phyloP scores from a whole-genome alignment of 106 monocot species.

The Narthecium ossifragum region DNA sequence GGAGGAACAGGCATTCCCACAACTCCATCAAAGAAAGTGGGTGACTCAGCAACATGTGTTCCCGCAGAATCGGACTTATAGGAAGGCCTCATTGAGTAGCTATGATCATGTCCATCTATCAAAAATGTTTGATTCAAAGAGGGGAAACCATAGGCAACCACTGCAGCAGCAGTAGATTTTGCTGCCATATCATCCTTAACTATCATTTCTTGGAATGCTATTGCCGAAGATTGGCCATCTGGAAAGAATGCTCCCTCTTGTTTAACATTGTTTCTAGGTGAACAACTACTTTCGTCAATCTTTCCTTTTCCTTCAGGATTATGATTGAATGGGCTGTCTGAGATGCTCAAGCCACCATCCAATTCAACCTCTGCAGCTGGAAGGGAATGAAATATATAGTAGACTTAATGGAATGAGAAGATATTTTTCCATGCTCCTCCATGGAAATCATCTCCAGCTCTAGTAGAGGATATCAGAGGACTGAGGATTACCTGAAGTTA shows the following conservation, averaged over 20 bases:
- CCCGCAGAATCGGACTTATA: neutral
- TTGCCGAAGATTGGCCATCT: neutral
- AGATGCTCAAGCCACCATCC: neutral
- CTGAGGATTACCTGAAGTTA: neutral
- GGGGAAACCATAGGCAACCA: too few species aligned
- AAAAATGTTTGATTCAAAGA: neutral
- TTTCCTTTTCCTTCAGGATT: neutral
- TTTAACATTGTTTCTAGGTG: too few species aligned
- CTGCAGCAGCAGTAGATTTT: too few species aligned
- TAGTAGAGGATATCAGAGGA: neutral
- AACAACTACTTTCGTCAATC: too few species aligned
- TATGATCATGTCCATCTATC: neutral
- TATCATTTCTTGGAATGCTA: neutral
- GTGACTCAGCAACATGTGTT: neutral
- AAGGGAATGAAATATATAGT: neutral
- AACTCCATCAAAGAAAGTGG: neutral
- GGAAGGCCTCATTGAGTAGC: neutral
- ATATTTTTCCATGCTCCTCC: neutral
- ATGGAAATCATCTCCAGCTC: neutral
- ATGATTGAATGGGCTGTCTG: neutral
- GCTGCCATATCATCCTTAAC: too few species aligned
- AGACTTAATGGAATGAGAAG: neutral
- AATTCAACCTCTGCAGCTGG: neutral
- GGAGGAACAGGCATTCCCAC: neutral
- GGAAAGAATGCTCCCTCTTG: too few species aligned